Base-by-base conservation (phyloP, 345 rosid species). In the Salix koriyanagi region DNA sequence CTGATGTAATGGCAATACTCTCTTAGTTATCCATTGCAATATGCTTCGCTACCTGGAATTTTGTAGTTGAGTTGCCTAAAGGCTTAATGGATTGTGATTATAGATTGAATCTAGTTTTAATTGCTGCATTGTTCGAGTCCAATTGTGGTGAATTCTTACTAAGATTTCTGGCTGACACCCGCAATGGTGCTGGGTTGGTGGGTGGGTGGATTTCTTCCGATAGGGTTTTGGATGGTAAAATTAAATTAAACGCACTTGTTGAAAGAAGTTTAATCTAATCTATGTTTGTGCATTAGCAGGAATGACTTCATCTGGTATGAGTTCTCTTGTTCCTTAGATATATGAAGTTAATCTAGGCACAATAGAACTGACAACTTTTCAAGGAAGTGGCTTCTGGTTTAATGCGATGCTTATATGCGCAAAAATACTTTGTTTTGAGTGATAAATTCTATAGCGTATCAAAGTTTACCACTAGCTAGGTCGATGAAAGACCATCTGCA, bases 1-100 rank as follows among this genome's bases (percentile, higher is more conserved):
- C 97, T 19, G 98, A 96, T 84, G 90, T 96, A 28, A 92, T 96
- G 95, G 98, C 99, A 8, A 86, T 92, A 65, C 95, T 96, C 72
- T 89, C 95, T 67, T 96, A 92, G 91, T 85, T 70, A 67, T 75
- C 46, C 37, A 18, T 42, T 15, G 23, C 13, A 16, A 23, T 50
- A 30, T 16, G 14, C 46, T 48, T 60, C n/a, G 25, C 67, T 64
- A 60, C 41, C 71, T 73, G 71, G 85, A 75, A 74, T 75, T 83
- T 84, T 80, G 75, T 54, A 52, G 75, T 37, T 74, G 74, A 81
- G 81, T 70, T 54, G 67, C 79, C 41, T 7, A 11, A 60, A 76
- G 74, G 80, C 83, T 11, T 23, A 34, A 23, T 11, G 81, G 80
- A 77, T 79, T 73, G 81, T 48, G 79, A 56, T 32, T 70, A 65